These are phyloP conservation scores for Neonectria ditissima DNA, from an alignment of 2,329 filamentous ascomycete species.

Conservation along the genomic window DNA sequence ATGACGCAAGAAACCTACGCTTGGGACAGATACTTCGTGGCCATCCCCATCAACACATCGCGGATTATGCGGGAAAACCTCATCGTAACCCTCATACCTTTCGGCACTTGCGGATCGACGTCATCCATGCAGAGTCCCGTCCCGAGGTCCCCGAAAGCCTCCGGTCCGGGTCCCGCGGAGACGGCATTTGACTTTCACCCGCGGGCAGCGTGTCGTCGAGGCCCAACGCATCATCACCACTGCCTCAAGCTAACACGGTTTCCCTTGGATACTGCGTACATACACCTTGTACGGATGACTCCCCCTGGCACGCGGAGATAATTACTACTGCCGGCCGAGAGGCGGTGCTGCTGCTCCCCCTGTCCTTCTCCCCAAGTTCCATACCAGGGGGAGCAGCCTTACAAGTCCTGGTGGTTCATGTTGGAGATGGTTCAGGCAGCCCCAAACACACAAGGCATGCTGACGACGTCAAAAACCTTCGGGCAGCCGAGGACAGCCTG, in stretches of 20 bases:
- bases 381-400: background rate
- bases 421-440: background rate
- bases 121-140: slow-evolving; percentile 13
- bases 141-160: background rate
- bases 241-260: slow-evolving; percentile 1
- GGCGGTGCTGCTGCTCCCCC: slow-evolving; percentile 3
- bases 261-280: background rate
- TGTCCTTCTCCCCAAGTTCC: background rate
- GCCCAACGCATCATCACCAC: background rate
- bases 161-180: background rate
- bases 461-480: background rate
- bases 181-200: background rate
- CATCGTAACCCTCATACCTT: background rate
- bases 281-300: background rate
- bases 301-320: background rate
- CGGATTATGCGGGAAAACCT: background rate
- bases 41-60: background rate
- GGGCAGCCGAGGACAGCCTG: background rate
- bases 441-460: slow-evolving; percentile 1
- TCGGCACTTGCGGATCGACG: slow-evolving; percentile 16
- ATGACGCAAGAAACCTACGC: background rate
- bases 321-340: background rate
- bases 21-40: background rate
- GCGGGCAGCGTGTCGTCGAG: background rate
- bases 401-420: background rate